A percentile compares a stretch with the other conserved stretches of the same genome.
Evolutionary conservation across 106 monocot species (phyloP).

Genomic region (Dioscorea dumetorum): DNA sequence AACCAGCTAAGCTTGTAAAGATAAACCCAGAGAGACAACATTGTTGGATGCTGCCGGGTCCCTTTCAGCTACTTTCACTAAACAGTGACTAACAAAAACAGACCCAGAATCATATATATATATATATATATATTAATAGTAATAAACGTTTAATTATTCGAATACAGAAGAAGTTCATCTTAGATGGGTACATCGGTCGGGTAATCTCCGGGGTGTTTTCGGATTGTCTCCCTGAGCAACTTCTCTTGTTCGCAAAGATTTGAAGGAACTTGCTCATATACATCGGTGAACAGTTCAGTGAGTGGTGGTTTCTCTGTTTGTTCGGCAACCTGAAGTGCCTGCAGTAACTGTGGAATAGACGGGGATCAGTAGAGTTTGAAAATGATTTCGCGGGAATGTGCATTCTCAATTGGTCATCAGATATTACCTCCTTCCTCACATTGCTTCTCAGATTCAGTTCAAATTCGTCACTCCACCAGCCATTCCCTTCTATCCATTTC

Average conservation of each 20-base stretch:
- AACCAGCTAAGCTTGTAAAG: too few species aligned
- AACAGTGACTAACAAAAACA: too few species aligned
- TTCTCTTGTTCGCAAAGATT: slow-evolving; percentile 82
- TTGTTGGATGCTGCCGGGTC: too few species aligned
- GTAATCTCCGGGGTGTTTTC: slow-evolving; percentile 61
- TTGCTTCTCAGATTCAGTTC: slow-evolving; percentile 67
- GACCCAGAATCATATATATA: too few species aligned
- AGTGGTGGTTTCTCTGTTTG: slow-evolving; percentile 57
- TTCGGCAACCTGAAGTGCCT: slow-evolving; percentile 80
- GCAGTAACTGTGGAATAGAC: slow-evolving; percentile 46
- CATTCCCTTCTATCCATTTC: slow-evolving; percentile 84
- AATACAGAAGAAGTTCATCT: too few species aligned
- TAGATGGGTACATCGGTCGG: slow-evolving; percentile 54
- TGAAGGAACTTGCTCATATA: slow-evolving; percentile 64
- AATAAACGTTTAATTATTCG: too few species aligned
- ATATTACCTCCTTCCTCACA: slow-evolving; percentile 76
- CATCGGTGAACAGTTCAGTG: slow-evolving; percentile 80
- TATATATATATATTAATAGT: too few species aligned
- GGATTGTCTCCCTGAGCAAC: slow-evolving; percentile 37
- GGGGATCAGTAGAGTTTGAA: background rate
- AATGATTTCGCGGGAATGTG: background rate
- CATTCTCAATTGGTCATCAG: background rate
- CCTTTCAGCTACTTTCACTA: too few species aligned
- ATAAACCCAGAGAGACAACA: too few species aligned
- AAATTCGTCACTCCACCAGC: slow-evolving; percentile 79